phyloP scores from a whole-genome alignment of 2,329 filamentous ascomycete species.

The Trichoderma breve region DNA sequence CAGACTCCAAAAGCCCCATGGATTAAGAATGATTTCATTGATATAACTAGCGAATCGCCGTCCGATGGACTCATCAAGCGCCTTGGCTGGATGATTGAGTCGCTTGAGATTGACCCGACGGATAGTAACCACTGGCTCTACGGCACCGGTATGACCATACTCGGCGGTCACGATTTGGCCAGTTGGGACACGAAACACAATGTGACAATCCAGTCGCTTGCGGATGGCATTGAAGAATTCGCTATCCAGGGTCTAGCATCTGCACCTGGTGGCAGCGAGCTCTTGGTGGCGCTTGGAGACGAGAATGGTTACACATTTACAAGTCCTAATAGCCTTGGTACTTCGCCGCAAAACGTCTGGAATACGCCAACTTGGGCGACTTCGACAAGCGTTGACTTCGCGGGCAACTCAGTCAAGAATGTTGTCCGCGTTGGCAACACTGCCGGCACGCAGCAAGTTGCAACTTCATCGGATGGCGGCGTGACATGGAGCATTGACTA shows the following conservation, averaged over 20 bases:
- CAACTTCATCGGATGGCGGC: conserved; percentile 5
- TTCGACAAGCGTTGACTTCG: conserved; percentile 4
- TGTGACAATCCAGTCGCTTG: conserved; percentile 12
- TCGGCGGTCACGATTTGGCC: background rate
- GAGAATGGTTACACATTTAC: conserved; percentile 8
- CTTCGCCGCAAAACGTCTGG: conserved; percentile 6
- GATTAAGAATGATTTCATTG: conserved; percentile 15
- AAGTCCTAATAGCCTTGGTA: background rate
- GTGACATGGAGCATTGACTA: conserved; percentile 12
- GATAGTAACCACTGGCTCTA: conserved; percentile 16
- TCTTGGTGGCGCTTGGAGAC: background rate
- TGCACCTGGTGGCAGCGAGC: conserved; percentile 1
- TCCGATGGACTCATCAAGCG: conserved; percentile 8
- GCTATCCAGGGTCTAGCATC: conserved; percentile 2
- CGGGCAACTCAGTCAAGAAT: conserved; percentile 6
- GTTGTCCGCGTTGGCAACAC: conserved; percentile 14
- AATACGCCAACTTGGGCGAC: conserved; percentile 10
- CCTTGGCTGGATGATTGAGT: conserved; percentile 14
- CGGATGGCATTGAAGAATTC: conserved; percentile 2
- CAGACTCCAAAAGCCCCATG: conserved; percentile 9
- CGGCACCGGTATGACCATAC: conserved; percentile 8
- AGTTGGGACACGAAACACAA: conserved; percentile 3
- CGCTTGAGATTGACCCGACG: conserved; percentile 2
- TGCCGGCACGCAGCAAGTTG: conserved; percentile 11
- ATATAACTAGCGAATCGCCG: background rate